A percentile compares a stretch with the other conserved stretches of the same genome.
Evolutionary conservation across 192 early-diverging fungal species (phyloP).

Genomic region (Linnemannia exigua): DNA sequence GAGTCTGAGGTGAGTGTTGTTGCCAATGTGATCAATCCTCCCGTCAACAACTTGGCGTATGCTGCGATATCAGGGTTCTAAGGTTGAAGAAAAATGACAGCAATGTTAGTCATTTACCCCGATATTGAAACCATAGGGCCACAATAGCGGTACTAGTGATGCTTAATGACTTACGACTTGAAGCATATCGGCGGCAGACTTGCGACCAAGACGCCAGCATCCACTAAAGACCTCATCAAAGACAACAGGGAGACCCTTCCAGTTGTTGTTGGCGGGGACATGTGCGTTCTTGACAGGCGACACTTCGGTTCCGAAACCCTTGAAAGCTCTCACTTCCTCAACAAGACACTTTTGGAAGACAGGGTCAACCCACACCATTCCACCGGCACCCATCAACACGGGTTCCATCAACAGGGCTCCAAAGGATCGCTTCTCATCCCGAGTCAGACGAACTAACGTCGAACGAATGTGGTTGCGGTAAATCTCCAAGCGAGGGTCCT

Average conservation of each 20-base stretch:
- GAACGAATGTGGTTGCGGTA: slow-evolving; percentile 61
- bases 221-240: slow-evolving; percentile 90
- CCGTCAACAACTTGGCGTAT: slow-evolving; percentile 85
- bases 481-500: slow-evolving; percentile 49
- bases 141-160: not conserved
- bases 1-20: slow-evolving; percentile 74
- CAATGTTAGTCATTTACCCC: not conserved
- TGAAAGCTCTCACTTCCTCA: slow-evolving; percentile 61
- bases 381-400: slow-evolving; percentile 85
- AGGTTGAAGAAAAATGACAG: slow-evolving; percentile 11
- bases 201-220: slow-evolving; percentile 74
- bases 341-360: slow-evolving; percentile 80
- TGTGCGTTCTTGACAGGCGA: slow-evolving; percentile 11
- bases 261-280: slow-evolving; percentile 29
- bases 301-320: slow-evolving; percentile 37
- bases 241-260: slow-evolving; percentile 77
- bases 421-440: slow-evolving; percentile 61
- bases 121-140: not conserved
- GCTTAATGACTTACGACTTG: slow-evolving; percentile 63
- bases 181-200: slow-evolving; percentile 69
- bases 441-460: slow-evolving; percentile 46
- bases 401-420: slow-evolving; percentile 83
- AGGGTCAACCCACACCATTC: slow-evolving; percentile 88
- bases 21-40: slow-evolving; percentile 79
- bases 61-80: slow-evolving; percentile 81